phyloP scores from a whole-genome alignment of 495 filamentous ascomycete genomes.

The Podospora tetraspora region DNA sequence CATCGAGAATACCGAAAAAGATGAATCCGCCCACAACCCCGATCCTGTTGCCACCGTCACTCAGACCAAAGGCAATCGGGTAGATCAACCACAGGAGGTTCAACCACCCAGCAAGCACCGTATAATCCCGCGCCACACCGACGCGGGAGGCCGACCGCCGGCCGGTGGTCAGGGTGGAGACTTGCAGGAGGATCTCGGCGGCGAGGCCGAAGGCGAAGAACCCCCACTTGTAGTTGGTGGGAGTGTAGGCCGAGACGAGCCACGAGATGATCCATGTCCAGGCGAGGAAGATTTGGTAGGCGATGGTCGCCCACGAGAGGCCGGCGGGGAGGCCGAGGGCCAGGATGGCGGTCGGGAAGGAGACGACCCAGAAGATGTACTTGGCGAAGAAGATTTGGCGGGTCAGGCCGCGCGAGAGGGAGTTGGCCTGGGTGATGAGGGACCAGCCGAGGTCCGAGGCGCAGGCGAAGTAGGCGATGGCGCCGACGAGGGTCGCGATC shows the following conservation, averaged over 20 bases:
- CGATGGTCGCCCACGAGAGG: constrained; percentile 42
- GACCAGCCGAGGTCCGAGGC: constrained; percentile 41
- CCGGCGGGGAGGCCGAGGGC: constrained; percentile 43
- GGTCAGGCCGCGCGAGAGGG: constrained; percentile 20
- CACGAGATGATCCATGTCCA: constrained; percentile 45
- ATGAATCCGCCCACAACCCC: constrained; percentile 37
- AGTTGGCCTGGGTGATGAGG: constrained; percentile 28
- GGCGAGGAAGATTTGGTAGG: constrained; percentile 39
- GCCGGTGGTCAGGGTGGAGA: constrained; percentile 29
- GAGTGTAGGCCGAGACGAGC: constrained; percentile 40
- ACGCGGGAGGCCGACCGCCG: constrained; percentile 32
- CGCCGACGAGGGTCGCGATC: constrained; percentile 42
- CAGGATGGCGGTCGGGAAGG: constrained; percentile 37
- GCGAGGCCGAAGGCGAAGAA: constrained; percentile 44
- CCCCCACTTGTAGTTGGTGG: constrained; percentile 48
- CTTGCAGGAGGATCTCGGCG: constrained; percentile 33
- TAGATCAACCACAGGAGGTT: constrained; percentile 48
- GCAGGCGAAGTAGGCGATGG: constrained; percentile 43
- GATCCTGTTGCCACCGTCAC: constrained; percentile 44
- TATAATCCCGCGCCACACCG: constrained; percentile 36
- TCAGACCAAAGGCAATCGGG: constrained; percentile 44
- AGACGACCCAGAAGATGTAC: constrained; percentile 47
- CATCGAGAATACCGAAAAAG: constrained; percentile 45
- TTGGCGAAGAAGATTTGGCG: constrained; percentile 50
- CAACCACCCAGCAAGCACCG: constrained; percentile 36